These are phyloP conservation scores for Fagopyrum homotropicum DNA, from an alignment of 148 eudicot genomes.

Conservation along the genomic window DNA sequence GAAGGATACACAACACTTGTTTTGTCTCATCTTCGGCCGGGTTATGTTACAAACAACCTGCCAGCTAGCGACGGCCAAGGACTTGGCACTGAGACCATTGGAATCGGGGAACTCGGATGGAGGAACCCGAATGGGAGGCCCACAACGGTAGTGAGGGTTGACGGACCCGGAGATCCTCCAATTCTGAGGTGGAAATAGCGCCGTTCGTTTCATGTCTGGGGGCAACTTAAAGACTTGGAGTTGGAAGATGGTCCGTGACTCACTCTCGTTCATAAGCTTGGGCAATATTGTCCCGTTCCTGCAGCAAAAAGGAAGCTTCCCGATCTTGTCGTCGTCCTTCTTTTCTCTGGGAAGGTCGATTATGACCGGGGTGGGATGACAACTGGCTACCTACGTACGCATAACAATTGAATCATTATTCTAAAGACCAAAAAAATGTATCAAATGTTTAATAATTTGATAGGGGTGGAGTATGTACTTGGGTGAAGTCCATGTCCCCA, in stretches of 20 bases:
- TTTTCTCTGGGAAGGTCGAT: constrained; percentile 59
- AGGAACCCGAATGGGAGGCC: constrained; percentile 55
- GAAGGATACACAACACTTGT: constrained; percentile 65
- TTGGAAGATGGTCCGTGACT: constrained; percentile 64
- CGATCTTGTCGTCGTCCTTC: constrained; percentile 61
- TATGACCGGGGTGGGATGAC: constrained; percentile 56
- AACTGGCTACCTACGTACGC: constrained; percentile 24
- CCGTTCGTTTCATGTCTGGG: constrained; percentile 75
- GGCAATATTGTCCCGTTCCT: constrained; percentile 68
- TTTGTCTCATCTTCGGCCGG: constrained; percentile 42
- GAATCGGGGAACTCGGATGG: constrained; percentile 71
- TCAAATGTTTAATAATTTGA: no score
- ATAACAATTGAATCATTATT: neutral
- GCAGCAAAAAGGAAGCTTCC: constrained; percentile 78
- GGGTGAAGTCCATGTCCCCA: constrained; percentile 53
- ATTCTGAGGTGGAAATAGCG: constrained; percentile 68
- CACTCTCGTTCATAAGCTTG: constrained; percentile 56
- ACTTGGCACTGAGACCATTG: constrained; percentile 36
- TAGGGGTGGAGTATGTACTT: constrained; percentile 19
- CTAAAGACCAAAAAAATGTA: no score
- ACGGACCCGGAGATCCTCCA: constrained; percentile 65
- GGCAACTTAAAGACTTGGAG: constrained; percentile 67
- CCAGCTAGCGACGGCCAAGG: constrained; percentile 70
- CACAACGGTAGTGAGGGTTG: constrained; percentile 64
- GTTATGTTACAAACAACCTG: constrained; percentile 78